Evolutionary conservation across 2,329 filamentous ascomycete genomes (phyloP), one percentile per base, ranked within the genome.

Genomic region (Phoma sp.): DNA sequence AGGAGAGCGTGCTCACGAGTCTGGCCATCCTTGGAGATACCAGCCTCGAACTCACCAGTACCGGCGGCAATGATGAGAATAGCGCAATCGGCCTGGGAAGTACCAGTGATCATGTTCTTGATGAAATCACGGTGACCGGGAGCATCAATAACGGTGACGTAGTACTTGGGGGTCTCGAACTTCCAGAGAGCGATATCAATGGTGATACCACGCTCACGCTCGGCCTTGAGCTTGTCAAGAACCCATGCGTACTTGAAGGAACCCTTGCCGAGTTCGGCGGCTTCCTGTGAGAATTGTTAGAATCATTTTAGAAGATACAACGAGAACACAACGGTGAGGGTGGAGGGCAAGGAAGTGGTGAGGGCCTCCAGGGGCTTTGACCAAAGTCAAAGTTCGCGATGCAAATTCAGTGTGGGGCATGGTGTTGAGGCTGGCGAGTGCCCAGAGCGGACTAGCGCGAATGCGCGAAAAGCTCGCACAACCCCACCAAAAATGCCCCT

Each of bases 31-130:
- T 99, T 99, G 89, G 95, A 98, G 90, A 99, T 99, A 98, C 95
- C 95, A 89, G 95, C 95, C 89, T 99, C 95, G 89, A 99, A 99
- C 89, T 99, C 95, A 97, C 95, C 95, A 91, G 92, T 96, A 87
- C 95, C 95, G 78, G 95, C 92, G 76, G 93, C 95, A 83, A 99
- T 99, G 85, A 99, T 98, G 86, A 99, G 93, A 82, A 99, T 91
- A 78, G 95, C 95, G 85, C 95, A 98, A 80, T 99, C 95, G 75
- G 95, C 95, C 90, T 98, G 95, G 82, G 95, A 99, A 79, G 95
- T 98, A 93, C 95, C 95, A 89, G 95, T 98, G 83, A 99, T 99
- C 95, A 99, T 99, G 93, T 98, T 99, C 93, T 99, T 99, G 91
- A 99, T 98, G 88, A 98, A 99, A 80, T 99, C 95, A 95, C 95